Evolutionary conservation across 176 grass and related monocot species (phyloP), one percentile per base, ranked within the genome.

Genomic region (Urochloa ruziziensis): DNA sequence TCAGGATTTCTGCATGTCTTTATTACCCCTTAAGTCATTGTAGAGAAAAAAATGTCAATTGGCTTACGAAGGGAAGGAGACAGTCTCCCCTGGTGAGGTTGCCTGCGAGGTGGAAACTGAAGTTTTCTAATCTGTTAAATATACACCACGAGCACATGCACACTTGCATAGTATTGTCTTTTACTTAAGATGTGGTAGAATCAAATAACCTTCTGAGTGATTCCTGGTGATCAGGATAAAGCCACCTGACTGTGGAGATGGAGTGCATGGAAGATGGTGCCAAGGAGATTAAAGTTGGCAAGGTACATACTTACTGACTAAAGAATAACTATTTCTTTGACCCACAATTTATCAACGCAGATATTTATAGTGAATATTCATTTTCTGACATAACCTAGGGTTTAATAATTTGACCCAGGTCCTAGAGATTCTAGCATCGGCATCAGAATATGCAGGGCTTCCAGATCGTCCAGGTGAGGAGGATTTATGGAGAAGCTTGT

Each of bases 41-140:
- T 43, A 97, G 96, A n/a, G 96, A 92, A 65, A 98, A 98, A 84
- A 95, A 95, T 90, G 92, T 73, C 64, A 95, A 69, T 78, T 98
- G 96, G 96, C n/a, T 93, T 72, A 98, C 93, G 75, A 98, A 98
- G 82, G 82, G 96, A 93, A 98, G 96, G 96, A 44, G 96, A 98
- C 54, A 91, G 86, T 98, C 29, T 88, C 91, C 28, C 87, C 96
- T 54, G 89, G 91, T 73, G 93, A 98, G 86, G 93, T 98, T n/a
- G n/a, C n/a, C n/a, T n/a, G n/a, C n/a, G n/a, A n/a, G n/a, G n/a
- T n/a, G n/a, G n/a, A n/a, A n/a, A n/a, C n/a, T n/a, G n/a, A 88
- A 63, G 92, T 90, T 85, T 29, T 75, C 53, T 49, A 67, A 67
- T 65, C 6, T 77, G 2, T 7, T 30, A 49, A 35, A 65, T 51